Evolutionary conservation across 768 basidiomycete genomes (phyloP), one percentile per base, ranked within the genome.

Genomic region (Cystofilobasidium capitatum): DNA sequence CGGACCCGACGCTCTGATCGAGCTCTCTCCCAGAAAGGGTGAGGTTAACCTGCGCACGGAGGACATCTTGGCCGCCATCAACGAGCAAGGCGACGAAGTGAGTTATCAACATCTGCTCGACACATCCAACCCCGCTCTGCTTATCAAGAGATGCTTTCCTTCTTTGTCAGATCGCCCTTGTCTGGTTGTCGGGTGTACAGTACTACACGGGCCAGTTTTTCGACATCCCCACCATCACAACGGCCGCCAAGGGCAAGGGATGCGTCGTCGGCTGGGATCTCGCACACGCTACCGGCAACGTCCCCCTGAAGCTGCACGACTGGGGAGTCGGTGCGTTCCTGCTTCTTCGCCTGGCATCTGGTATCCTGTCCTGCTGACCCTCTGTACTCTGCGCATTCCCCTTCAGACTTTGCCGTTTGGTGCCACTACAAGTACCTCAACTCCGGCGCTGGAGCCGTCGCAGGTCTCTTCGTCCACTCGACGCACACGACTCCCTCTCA

Each of bases 341-440:
- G n/a, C 35, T 9, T 26, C 8, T 33, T 33, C 3, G 24, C 40
- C 36, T 37, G 31, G 26, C 22, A 3, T 37, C 36, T 17, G 22
- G 26, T 22, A 33, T 33, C 33, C 20, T n/a, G n/a, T n/a, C 3
- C 44, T 49, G 35, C 47, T 20, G 8, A 20, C 31, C 6, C 26
- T 7, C 16, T 3, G 29, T n/a, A 1, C 39, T 65, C 33, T 31
- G 10, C 33, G 0, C 14, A 16, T 20, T 22, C 35, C 20, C 44
- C 6, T 16, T 5, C 47, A 68, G 96, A 99, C 77, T 98, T 97
- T 75, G 96, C 94, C 3, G 93, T 93, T 40, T 98, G 94, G 91
- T 99, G 96, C 77, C 88, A 91, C 37, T 99, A 98, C 83, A 98
- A 78, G 79, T 99, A 97, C 76, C 83, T 97, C 68, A 98, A 97